Conservation (phyloP, 805 yeast species). For the Candida vartiovaarae region DNA sequence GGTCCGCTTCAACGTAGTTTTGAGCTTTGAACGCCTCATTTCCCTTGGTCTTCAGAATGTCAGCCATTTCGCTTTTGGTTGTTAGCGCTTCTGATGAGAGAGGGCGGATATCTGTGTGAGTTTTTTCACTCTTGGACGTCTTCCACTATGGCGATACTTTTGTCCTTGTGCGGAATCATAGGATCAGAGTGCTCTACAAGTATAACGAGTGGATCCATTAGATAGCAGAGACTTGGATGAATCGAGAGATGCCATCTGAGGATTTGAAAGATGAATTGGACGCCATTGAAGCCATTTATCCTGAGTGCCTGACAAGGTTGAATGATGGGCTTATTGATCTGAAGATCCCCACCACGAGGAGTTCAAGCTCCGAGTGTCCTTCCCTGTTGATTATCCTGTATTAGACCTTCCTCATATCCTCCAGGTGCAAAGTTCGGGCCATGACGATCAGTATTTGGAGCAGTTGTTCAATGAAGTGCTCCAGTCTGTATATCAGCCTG, state of each 20-base stretch:
- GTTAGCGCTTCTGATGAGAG: slow-evolving; percentile 6
- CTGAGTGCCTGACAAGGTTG: slow-evolving; percentile 41
- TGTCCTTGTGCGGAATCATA: too few relatives aligned
- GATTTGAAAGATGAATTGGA: slow-evolving; percentile 66
- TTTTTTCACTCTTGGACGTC: too few relatives aligned
- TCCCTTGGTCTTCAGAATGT: slow-evolving; percentile 34
- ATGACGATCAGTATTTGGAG: slow-evolving; percentile 40
- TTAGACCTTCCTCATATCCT: slow-evolving; percentile 51
- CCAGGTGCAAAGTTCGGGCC: slow-evolving; percentile 38
- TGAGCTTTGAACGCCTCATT: slow-evolving; percentile 42
- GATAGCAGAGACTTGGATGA: too few relatives aligned
- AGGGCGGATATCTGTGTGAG: too few relatives aligned
- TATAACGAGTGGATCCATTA: too few relatives aligned
- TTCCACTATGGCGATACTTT: too few relatives aligned
- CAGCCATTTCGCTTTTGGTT: slow-evolving; percentile 15
- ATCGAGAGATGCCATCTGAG: slow-evolving; percentile 18
- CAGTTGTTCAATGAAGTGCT: slow-evolving; percentile 43
- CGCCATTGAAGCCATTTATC: slow-evolving; percentile 85
- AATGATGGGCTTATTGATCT: slow-evolving; percentile 37
- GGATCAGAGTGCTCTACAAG: too few relatives aligned
- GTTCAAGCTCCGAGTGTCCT: slow-evolving; percentile 56
- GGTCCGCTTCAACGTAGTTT: slow-evolving; percentile 44
- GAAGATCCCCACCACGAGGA: slow-evolving; percentile 50
- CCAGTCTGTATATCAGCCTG: slow-evolving; percentile 45
- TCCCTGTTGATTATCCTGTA: slow-evolving; percentile 67